Percentiles rank a stretch among this genome's conserved stretches.
phyloP scores from a whole-genome alignment of 2,329 filamentous ascomycete genomes.

The Monosporascus sp. region DNA sequence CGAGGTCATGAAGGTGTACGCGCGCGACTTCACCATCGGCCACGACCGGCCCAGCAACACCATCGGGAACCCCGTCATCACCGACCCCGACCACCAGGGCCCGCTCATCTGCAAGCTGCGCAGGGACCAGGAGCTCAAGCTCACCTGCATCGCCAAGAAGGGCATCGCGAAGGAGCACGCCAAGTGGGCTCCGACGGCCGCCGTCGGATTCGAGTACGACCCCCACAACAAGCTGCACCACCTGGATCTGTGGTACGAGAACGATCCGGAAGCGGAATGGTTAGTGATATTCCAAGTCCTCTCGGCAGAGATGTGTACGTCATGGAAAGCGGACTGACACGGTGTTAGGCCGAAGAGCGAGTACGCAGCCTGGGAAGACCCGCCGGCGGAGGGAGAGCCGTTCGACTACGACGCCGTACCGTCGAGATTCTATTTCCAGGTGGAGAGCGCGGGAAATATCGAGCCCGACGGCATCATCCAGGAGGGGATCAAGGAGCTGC shows the following conservation, averaged over 20 bases:
- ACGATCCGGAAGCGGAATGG: constrained; percentile 79
- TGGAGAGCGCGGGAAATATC: constrained; percentile 82
- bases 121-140: constrained; percentile 81
- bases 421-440: constrained; percentile 83
- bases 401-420: constrained; percentile 91
- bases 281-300: constrained; percentile 37
- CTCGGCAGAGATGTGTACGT: neutral
- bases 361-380: constrained; percentile 75
- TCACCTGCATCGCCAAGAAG: constrained; percentile 94
- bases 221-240: constrained; percentile 94
- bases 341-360: constrained; percentile 68
- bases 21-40: constrained; percentile 75
- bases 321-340: constrained; percentile 13
- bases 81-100: constrained; percentile 74
- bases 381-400: constrained; percentile 72
- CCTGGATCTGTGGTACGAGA: constrained; percentile 92
- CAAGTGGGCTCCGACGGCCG: constrained; percentile 92
- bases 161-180: constrained; percentile 98
- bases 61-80: constrained; percentile 77
- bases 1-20: constrained; percentile 90
- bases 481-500: constrained; percentile 80
- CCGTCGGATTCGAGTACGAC: constrained; percentile 96
- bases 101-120: constrained; percentile 86
- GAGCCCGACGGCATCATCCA: constrained; percentile 87
- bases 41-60: constrained; percentile 65